Evolutionary conservation across 208 protist genomes (phyloP).

Genomic region (Wallacemonas sp.): DNA sequence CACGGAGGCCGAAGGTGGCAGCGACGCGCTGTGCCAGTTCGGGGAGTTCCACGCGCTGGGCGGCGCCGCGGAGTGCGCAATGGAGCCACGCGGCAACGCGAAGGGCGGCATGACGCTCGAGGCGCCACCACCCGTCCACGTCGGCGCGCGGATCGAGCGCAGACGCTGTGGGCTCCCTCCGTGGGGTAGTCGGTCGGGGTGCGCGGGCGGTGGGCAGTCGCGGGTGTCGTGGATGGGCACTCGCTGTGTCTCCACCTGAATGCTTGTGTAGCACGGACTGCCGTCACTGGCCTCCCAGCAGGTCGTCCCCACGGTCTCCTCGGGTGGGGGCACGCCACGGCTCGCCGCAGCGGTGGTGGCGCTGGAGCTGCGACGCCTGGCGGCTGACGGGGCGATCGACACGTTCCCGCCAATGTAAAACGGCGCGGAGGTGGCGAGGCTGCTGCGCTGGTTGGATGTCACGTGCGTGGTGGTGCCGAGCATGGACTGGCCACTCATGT

Average conservation of each 20-base stretch:
- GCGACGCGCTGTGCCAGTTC: not conserved
- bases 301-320: not conserved
- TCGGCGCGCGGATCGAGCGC: not conserved
- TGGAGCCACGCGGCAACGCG: not conserved
- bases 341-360: not conserved
- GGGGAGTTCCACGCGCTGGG: not conserved
- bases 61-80: constrained; percentile 1
- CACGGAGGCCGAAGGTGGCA: not conserved
- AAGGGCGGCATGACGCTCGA: no score
- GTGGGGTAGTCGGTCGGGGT: not conserved
- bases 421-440: not conserved
- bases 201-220: not conserved
- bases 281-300: not conserved
- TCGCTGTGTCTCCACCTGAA: not conserved
- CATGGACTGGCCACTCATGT: not conserved
- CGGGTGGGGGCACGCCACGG: not conserved
- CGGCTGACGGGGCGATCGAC: not conserved
- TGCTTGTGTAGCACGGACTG: constrained; percentile 2
- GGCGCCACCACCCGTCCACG: no score
- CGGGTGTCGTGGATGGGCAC: constrained; percentile 3
- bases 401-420: constrained; percentile 11
- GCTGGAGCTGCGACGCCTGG: no score
- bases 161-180: not conserved
- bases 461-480: not conserved
- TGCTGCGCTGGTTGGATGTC: not conserved